Percentiles rank a stretch among this genome's conserved stretches.
These are phyloP conservation scores for Exophiala spinifera DNA, from an alignment of 2,329 filamentous ascomycete genomes.

Conservation along the genomic window DNA sequence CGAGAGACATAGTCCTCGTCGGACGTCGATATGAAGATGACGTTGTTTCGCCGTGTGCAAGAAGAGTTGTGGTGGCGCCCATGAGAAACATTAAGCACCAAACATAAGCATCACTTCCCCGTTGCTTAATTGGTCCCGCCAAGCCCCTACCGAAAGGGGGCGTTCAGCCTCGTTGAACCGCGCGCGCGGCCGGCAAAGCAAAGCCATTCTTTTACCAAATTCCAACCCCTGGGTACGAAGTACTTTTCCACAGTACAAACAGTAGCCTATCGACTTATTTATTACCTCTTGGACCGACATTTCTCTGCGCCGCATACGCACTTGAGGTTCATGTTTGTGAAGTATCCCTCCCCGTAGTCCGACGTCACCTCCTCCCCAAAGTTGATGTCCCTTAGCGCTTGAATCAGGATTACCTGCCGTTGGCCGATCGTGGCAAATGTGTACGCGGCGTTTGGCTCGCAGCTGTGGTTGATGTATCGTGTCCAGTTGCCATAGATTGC, in stretches of 20 bases:
- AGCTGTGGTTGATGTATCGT: conserved; percentile 27
- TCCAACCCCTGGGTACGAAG: too few relatives aligned
- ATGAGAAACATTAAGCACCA: neutral
- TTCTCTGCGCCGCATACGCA: conserved; percentile 17
- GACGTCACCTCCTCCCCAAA: conserved; percentile 24
- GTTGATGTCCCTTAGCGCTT: conserved; percentile 8
- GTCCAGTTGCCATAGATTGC: conserved; percentile 25
- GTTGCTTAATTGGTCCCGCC: neutral
- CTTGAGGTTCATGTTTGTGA: conserved; percentile 1
- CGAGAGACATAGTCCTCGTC: too few relatives aligned
- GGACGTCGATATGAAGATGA: too few relatives aligned
- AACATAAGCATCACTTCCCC: neutral
- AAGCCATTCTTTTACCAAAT: too few relatives aligned
- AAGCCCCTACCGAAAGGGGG: neutral
- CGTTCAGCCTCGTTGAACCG: neutral
- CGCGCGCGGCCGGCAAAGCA: too few relatives aligned
- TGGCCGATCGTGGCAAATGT: conserved; percentile 8
- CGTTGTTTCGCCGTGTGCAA: too few relatives aligned
- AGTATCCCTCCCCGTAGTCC: conserved; percentile 23
- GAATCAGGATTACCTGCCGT: conserved; percentile 1
- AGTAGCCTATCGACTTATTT: neutral
- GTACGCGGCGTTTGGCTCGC: conserved; percentile 15
- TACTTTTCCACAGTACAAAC: neutral
- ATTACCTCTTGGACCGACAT: neutral
- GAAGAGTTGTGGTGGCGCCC: too few relatives aligned